These are phyloP conservation scores for Funneliformis caledonium DNA, from an alignment of 371 early-diverging fungal genomes.

Conservation along the genomic window DNA sequence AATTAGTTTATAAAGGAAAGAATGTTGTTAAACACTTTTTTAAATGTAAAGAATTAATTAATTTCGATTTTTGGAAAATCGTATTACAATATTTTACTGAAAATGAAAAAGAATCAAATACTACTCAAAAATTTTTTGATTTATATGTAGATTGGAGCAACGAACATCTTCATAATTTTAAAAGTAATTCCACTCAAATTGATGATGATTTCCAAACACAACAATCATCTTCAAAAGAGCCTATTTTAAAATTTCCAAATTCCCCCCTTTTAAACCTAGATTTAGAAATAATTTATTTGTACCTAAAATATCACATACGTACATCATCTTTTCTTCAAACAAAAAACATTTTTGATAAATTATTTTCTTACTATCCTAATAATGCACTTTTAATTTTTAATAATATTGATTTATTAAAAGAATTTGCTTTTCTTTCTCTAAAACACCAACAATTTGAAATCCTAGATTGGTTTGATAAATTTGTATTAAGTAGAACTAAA, in stretches of 20 bases:
- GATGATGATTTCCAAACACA: not conserved
- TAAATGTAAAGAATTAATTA: not conserved
- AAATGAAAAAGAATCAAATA: not conserved
- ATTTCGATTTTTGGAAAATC: slow-evolving; percentile 17
- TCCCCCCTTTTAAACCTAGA: not conserved
- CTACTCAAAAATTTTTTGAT: not conserved
- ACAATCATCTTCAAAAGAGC: not conserved
- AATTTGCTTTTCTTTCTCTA: slow-evolving; percentile 18
- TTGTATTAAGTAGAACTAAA: slow-evolving; percentile 3
- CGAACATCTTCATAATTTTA: not conserved
- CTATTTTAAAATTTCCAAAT: slow-evolving; percentile 8
- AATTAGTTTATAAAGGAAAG: slow-evolving; percentile 1
- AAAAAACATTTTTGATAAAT: not conserved
- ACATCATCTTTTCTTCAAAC: not conserved
- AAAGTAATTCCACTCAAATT: not conserved
- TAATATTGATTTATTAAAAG: slow-evolving; percentile 20
- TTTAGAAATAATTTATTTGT: slow-evolving; percentile 8
- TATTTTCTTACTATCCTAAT: not conserved
- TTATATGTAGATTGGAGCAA: slow-evolving; percentile 18
- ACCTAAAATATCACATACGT: not conserved
- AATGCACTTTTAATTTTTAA: not conserved
- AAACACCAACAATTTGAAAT: not conserved
- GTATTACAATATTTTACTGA: slow-evolving; percentile 1
- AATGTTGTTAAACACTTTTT: not conserved
- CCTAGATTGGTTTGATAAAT: slow-evolving; percentile 6